Evolutionary conservation across 148 eudicot species (phyloP), one percentile per base, ranked within the genome.

Genomic region (Fagopyrum esculentum): DNA sequence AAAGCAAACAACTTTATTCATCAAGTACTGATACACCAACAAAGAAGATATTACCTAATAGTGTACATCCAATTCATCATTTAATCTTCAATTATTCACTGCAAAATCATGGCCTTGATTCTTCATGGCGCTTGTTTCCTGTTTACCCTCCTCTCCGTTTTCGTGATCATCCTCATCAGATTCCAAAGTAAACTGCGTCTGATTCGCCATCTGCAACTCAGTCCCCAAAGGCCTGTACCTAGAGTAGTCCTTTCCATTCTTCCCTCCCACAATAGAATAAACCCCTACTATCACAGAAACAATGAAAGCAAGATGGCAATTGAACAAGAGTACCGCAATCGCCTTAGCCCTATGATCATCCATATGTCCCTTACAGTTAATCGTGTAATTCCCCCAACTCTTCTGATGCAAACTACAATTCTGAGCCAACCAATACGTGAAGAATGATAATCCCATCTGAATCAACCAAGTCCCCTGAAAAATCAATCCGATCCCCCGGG

Each of bases 401-500:
- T 80, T 91, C 19, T 77, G 81, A 12, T 74, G 52, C 78, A 89
- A 79, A 56, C n/a, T 29, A 55, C 93, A 91, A 9, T 91, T 91
- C 70, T 85, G 75, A 5, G 89, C 84, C 26, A 87, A 80, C 83
- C 78, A 81, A 81, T 77, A 74, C 4, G 88, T 81, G 70, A 75
- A 89, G 79, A 91, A 89, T 0, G 97, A 89, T 11, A 91, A 79
- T 49, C 97, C 97, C 91, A 91, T 91, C 76, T 91, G 97, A 68
- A 89, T 74, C 83, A 85, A 79, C 97, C 97, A 91, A 76, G 80
- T 89, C n/a, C 97, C 97, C 43, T 91, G 88, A 69, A 85, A 76
- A 46, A 87, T 75, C 76, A 91, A 79, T 78, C 97, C 97, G 72
- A 91, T 43, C 50, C 90, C 97, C 47, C 91, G 88, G 0, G 82